Evolutionary conservation across 2,329 filamentous ascomycete species (phyloP).

Genomic region (Pseudocercospora musae): DNA sequence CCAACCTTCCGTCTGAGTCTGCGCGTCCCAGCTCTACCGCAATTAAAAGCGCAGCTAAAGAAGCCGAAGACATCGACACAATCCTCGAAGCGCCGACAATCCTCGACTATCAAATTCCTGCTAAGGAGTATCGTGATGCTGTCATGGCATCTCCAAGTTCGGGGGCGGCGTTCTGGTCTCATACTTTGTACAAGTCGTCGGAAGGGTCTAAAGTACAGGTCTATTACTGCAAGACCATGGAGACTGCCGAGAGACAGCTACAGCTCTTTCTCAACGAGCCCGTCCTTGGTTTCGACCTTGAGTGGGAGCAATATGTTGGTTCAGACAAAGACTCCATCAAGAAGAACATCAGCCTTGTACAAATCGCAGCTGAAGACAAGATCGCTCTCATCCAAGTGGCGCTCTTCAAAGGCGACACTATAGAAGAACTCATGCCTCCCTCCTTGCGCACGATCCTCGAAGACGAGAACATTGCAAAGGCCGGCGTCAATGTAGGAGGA

Average conservation of each 20-base stretch:
- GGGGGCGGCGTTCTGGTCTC: constrained; percentile 55
- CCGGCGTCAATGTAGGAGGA: constrained; percentile 71
- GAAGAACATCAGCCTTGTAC: constrained; percentile 72
- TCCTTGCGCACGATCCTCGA: constrained; percentile 70
- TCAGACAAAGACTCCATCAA: constrained; percentile 32
- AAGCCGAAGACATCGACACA: not conserved
- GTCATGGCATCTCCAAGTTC: constrained; percentile 29
- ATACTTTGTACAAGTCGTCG: constrained; percentile 66
- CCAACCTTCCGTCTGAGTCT: not conserved
- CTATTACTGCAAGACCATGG: constrained; percentile 71
- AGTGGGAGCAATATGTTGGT: constrained; percentile 64
- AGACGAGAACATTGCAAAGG: constrained; percentile 65
- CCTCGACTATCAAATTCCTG: constrained; percentile 28
- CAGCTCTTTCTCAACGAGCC: constrained; percentile 65
- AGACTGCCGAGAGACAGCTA: constrained; percentile 64
- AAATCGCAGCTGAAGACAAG: constrained; percentile 72
- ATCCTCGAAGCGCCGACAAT: constrained; percentile 13
- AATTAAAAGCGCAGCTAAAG: not conserved
- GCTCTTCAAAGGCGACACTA: constrained; percentile 42
- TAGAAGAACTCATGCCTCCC: constrained; percentile 62
- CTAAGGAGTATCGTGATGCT: constrained; percentile 27
- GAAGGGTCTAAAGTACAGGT: constrained; percentile 65
- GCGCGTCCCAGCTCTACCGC: not conserved
- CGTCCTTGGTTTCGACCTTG: constrained; percentile 83
- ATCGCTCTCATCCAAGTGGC: constrained; percentile 82